A percentile compares a stretch with the other conserved stretches of the same genome.
Conservation (phyloP, 73 alveolate species). For the Tetrahymena elliotti region DNA sequence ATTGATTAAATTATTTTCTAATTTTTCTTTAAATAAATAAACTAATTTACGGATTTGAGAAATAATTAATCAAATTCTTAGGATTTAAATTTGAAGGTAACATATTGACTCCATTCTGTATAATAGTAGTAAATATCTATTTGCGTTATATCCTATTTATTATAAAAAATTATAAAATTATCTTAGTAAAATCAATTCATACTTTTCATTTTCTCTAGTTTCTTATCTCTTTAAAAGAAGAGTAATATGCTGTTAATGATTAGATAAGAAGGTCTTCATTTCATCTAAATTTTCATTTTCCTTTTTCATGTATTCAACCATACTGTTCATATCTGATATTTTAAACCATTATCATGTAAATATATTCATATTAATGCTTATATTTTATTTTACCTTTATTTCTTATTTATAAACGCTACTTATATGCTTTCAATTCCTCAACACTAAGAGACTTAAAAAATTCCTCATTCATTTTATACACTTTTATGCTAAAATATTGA, state of each 20-base stretch:
- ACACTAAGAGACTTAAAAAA: neutral
- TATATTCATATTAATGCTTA: no score
- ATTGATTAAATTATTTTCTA: no score
- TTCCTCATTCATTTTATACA: neutral
- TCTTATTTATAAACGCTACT: neutral
- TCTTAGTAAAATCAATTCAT: neutral
- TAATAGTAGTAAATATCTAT: neutral
- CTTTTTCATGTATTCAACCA: neutral
- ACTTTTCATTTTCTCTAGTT: neutral
- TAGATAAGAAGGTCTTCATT: neutral
- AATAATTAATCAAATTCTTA: neutral
- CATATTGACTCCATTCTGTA: neutral
- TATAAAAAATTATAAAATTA: neutral
- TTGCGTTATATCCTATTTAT: neutral
- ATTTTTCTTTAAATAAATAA: no score
- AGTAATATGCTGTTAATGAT: neutral
- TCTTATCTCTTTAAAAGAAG: neutral
- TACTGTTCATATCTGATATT: neutral
- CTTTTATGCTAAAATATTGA: neutral
- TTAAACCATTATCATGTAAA: neutral
- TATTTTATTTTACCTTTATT: neutral
- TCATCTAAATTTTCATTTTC: neutral
- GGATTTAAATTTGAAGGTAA: neutral
- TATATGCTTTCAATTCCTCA: neutral
- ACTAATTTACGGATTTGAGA: neutral